Conservation (phyloP, 2,329 filamentous ascomycete genomes). For the Cladosporium austrohemisphaericum region DNA sequence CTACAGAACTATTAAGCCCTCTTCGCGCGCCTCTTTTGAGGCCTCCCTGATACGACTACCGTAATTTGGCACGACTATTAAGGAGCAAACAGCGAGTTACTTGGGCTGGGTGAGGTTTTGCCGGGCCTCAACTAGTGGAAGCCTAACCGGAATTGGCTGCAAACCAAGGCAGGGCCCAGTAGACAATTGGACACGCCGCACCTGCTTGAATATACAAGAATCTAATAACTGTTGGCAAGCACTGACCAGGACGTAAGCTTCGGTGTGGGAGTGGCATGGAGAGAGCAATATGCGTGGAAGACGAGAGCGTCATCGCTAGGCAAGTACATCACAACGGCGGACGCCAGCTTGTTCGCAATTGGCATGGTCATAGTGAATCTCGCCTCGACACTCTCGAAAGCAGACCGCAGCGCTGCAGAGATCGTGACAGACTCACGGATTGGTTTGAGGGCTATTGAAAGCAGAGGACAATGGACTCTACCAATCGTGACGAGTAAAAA, state of each 20-base stretch:
- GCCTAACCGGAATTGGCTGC: background rate
- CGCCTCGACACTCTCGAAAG: background rate
- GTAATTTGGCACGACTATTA: background rate
- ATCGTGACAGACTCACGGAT: background rate
- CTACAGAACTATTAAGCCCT: background rate
- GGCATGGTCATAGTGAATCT: background rate
- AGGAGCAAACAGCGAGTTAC: background rate
- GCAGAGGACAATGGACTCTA: background rate
- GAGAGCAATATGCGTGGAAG: too few relatives aligned
- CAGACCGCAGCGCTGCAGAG: background rate
- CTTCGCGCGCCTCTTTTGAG: background rate
- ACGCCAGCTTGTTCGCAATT: background rate
- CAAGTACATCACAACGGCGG: background rate
- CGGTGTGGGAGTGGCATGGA: too few relatives aligned
- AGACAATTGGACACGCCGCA: background rate
- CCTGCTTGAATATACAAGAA: background rate
- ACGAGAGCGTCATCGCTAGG: background rate
- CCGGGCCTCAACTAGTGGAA: background rate
- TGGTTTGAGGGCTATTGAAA: background rate
- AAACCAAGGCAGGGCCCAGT: background rate
- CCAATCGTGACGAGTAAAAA: background rate
- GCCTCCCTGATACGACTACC: background rate
- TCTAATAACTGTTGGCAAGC: background rate
- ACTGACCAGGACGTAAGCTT: too few relatives aligned
- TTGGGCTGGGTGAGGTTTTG: background rate